Percentiles rank a stretch among this genome's conserved stretches.
These are phyloP conservation scores for Pseudotulostoma volvatum DNA, from an alignment of 495 filamentous ascomycete genomes.

Conservation along the genomic window DNA sequence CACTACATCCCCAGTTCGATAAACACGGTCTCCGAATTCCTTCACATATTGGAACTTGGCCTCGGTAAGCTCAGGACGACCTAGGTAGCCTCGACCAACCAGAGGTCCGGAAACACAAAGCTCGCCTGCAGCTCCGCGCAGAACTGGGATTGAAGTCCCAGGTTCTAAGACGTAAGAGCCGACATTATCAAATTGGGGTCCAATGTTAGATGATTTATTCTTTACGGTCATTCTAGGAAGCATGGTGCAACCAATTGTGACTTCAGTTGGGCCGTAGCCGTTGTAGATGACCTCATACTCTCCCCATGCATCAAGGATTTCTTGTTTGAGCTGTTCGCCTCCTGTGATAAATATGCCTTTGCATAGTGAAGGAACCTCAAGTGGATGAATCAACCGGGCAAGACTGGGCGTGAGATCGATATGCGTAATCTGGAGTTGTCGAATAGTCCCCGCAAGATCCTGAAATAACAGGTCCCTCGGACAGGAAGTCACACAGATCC, in stretches of 20 bases:
- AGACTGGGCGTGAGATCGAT: constrained; percentile 45
- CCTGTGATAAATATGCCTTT: constrained; percentile 10
- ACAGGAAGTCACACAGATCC: constrained; percentile 62
- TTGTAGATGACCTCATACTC: constrained; percentile 12
- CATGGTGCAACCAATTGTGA: constrained; percentile 17
- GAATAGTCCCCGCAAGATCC: constrained; percentile 55
- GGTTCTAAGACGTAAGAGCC: constrained; percentile 14
- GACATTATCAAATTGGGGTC: constrained; percentile 14
- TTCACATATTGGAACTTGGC: constrained; percentile 18
- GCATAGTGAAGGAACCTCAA: constrained; percentile 13
- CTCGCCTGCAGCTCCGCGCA: constrained; percentile 21
- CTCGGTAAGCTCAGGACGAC: constrained; percentile 20
- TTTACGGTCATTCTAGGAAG: constrained; percentile 8
- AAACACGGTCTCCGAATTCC: constrained; percentile 11
- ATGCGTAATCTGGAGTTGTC: constrained; percentile 60
- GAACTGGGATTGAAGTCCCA: constrained; percentile 6
- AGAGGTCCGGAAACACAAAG: constrained; percentile 23
- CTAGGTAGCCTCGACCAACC: constrained; percentile 24
- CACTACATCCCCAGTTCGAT: constrained; percentile 35
- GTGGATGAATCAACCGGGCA: constrained; percentile 11
- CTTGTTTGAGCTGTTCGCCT: constrained; percentile 15
- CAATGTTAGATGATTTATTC: constrained; percentile 17
- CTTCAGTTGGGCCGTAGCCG: constrained; percentile 19
- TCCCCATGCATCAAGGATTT: constrained; percentile 17
- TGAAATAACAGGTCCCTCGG: constrained; percentile 64